phyloP scores from a whole-genome alignment of 495 filamentous ascomycete species.

The Daldinia caldariorum region DNA sequence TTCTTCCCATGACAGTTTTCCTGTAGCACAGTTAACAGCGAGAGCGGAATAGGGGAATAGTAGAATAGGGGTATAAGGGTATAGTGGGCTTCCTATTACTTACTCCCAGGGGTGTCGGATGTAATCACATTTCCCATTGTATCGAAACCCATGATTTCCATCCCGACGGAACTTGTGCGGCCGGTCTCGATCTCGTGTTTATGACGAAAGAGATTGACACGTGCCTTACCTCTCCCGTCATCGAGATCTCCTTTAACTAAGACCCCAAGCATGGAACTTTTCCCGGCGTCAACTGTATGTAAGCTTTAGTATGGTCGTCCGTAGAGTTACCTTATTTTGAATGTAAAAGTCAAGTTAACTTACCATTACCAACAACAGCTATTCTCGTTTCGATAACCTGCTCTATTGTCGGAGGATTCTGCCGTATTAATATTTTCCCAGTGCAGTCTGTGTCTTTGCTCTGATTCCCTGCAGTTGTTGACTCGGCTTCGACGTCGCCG shows the following conservation, averaged over 20 bases:
- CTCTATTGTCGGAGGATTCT: slow-evolving; percentile 76
- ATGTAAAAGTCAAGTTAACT: slow-evolving; percentile 27
- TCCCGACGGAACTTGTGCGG: slow-evolving; percentile 92
- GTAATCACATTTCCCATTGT: slow-evolving; percentile 84
- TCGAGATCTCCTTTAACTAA: slow-evolving; percentile 95
- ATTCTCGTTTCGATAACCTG: slow-evolving; percentile 95
- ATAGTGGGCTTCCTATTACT: slow-evolving; percentile 43
- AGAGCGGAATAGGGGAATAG: too few species aligned
- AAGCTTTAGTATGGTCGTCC: slow-evolving; percentile 10
- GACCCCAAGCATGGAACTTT: slow-evolving; percentile 96
- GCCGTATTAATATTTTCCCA: slow-evolving; percentile 86
- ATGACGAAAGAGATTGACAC: slow-evolving; percentile 96
- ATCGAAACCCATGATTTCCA: slow-evolving; percentile 99
- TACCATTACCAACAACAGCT: slow-evolving; percentile 93
- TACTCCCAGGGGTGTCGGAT: slow-evolving; percentile 81
- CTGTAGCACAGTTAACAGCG: slow-evolving; percentile 24
- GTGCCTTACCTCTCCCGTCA: slow-evolving; percentile 92
- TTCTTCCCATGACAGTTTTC: slow-evolving; percentile 91
- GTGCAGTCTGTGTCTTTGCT: slow-evolving; percentile 75
- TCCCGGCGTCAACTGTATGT: slow-evolving; percentile 84
- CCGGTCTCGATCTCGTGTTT: slow-evolving; percentile 98
- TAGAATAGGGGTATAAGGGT: too few species aligned
- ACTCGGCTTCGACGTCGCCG: slow-evolving; percentile 74
- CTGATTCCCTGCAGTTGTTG: slow-evolving; percentile 52
- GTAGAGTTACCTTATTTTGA: not conserved